Evolutionary conservation across 1,284 basidiomycete species (phyloP).

Genomic region (Sporisorium reilianum): DNA sequence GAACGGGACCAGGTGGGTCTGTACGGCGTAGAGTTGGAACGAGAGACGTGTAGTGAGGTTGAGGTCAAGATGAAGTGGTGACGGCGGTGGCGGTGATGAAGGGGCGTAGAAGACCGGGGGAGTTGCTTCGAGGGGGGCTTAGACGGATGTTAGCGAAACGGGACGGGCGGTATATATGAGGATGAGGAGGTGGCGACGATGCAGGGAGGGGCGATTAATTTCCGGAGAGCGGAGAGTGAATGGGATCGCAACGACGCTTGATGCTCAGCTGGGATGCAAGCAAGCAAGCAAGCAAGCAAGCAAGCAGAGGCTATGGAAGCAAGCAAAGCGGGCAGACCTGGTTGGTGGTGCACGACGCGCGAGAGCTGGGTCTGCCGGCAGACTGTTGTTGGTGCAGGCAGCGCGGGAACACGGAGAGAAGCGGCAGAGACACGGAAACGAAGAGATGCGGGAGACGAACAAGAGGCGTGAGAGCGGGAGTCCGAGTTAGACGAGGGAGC

Average conservation of each 20-base stretch:
- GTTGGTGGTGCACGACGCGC: neutral
- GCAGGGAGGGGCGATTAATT: neutral
- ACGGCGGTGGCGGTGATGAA: neutral
- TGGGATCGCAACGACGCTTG: neutral
- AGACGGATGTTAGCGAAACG: neutral
- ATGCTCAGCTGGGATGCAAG: neutral
- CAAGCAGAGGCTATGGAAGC: neutral
- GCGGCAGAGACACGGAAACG: too few species aligned
- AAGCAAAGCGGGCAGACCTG: neutral
- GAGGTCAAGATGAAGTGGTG: neutral
- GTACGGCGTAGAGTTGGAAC: neutral
- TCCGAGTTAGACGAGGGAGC: neutral
- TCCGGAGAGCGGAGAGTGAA: conserved; percentile 3
- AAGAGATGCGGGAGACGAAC: neutral
- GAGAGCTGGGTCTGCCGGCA: neutral
- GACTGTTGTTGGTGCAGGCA: neutral
- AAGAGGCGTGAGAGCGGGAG: neutral
- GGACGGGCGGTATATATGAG: conserved; percentile 5
- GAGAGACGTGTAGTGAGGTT: neutral
- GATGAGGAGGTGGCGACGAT: neutral
- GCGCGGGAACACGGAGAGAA: neutral
- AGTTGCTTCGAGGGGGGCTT: neutral
- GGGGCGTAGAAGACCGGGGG: neutral
- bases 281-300: neutral
- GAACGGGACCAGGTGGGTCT: neutral